Evolutionary conservation across 2,329 filamentous ascomycete genomes (phyloP).

Genomic region (Coniochaeta pulveracea): DNA sequence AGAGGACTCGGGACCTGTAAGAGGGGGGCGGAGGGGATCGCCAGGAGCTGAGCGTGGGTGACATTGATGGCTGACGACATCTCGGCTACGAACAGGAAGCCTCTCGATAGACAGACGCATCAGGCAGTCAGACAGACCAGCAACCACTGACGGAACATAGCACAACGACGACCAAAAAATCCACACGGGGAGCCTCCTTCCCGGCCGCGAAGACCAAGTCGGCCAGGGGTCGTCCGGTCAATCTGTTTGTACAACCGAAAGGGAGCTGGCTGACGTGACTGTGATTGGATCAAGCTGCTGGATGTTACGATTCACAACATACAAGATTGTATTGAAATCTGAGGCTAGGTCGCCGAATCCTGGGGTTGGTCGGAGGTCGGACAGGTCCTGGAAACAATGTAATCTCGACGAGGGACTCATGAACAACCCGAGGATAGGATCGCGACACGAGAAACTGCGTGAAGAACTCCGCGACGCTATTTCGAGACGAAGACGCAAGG

Average conservation of each 20-base stretch:
- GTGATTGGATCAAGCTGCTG: background rate
- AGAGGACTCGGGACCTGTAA: background rate
- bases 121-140: too few species aligned
- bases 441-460: too few species aligned
- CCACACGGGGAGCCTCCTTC: background rate
- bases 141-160: too few species aligned
- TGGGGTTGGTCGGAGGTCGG: too few species aligned
- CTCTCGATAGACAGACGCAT: background rate
- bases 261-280: background rate
- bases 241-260: background rate
- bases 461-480: too few species aligned
- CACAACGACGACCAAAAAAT: background rate
- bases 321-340: too few species aligned
- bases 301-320: constrained; percentile 1
- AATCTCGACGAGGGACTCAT: too few species aligned
- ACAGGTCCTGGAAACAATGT: too few species aligned
- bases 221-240: background rate
- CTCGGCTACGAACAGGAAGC: constrained; percentile 1
- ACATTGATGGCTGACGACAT: background rate
- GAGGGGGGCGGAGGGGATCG: background rate
- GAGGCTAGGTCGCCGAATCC: too few species aligned
- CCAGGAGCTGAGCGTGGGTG: too few species aligned
- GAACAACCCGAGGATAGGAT: too few species aligned
- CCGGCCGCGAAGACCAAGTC: background rate
- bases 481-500: too few species aligned